A percentile compares a stretch with the other conserved stretches of the same genome.
These are phyloP conservation scores for Podila epigama DNA, from an alignment of 192 early-diverging fungal genomes.

Conservation along the genomic window DNA sequence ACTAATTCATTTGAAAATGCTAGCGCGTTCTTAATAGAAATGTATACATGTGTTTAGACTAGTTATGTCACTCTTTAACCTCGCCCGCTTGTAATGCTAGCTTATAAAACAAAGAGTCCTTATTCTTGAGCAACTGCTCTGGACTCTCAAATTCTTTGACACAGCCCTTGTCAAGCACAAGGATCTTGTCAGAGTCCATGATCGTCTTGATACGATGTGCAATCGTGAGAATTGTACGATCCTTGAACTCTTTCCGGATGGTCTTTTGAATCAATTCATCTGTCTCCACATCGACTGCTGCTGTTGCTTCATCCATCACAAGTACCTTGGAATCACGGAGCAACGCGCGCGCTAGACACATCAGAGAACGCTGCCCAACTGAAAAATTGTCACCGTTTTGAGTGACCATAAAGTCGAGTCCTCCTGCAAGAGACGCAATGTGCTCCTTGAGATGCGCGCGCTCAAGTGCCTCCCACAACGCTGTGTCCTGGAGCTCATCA, in stretches of 20 bases:
- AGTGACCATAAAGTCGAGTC: conserved; percentile 70
- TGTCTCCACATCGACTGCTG: conserved; percentile 80
- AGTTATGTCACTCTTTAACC: conserved; percentile 29
- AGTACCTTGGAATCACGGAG: conserved; percentile 61
- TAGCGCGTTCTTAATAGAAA: too few relatives aligned
- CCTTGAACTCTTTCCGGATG: conserved; percentile 75
- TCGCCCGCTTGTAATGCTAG: conserved; percentile 37
- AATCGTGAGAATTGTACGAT: conserved; percentile 84
- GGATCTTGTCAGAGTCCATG: conserved; percentile 81
- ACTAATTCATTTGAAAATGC: too few relatives aligned
- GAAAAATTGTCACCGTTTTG: conserved; percentile 87
- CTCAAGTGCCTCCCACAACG: conserved; percentile 66
- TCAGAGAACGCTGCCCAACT: conserved; percentile 76
- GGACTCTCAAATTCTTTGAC: conserved; percentile 62
- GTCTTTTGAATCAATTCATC: conserved; percentile 87
- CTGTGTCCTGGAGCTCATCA: conserved; percentile 4
- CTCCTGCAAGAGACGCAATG: conserved; percentile 64
- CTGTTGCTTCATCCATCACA: conserved; percentile 54
- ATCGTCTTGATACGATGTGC: conserved; percentile 88
- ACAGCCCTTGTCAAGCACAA: conserved; percentile 60
- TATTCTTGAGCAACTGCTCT: conserved; percentile 49
- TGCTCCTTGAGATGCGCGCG: conserved; percentile 70
- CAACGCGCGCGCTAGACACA: conserved; percentile 73
- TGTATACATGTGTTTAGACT: too few relatives aligned
- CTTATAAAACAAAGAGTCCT: conserved; percentile 26